Evolutionary conservation across 345 rosid species (phyloP).

Genomic region (Bruguiera gymnorhiza): DNA sequence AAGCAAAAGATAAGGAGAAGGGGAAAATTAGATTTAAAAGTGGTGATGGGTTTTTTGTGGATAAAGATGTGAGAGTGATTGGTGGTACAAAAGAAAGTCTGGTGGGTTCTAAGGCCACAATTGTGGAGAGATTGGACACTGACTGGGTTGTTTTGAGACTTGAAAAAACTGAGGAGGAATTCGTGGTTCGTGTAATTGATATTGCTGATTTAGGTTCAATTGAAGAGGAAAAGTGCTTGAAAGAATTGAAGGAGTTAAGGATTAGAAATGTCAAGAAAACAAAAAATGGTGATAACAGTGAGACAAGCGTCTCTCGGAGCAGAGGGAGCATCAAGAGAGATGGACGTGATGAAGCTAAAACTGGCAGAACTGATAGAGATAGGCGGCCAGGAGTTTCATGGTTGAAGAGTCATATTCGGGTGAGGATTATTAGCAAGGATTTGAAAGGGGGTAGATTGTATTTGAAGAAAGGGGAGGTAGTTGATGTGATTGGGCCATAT

Average conservation of each 20-base stretch:
- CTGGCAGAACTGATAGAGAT: slow-evolving; percentile 9
- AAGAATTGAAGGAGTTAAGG: slow-evolving; percentile 43
- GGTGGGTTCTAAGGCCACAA: slow-evolving; percentile 54
- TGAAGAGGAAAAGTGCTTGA: slow-evolving; percentile 65
- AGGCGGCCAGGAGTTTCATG: slow-evolving; percentile 31
- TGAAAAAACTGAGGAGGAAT: slow-evolving; percentile 37
- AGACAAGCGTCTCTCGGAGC: background rate
- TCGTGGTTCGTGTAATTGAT: slow-evolving; percentile 40
- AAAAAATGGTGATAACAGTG: slow-evolving; percentile 12
- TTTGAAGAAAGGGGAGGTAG: slow-evolving; percentile 73
- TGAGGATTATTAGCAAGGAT: slow-evolving; percentile 65
- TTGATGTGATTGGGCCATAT: slow-evolving; percentile 77
- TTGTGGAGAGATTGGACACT: slow-evolving; percentile 32
- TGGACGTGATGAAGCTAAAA: slow-evolving; percentile 15
- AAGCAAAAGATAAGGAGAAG: slow-evolving; percentile 7
- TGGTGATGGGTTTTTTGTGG: slow-evolving; percentile 37
- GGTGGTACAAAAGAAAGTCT: slow-evolving; percentile 37
- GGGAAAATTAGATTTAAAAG: slow-evolving; percentile 3
- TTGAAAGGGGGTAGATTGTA: slow-evolving; percentile 67
- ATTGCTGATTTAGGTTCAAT: slow-evolving; percentile 62
- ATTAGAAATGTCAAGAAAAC: slow-evolving; percentile 16
- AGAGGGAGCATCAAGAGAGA: slow-evolving; percentile 27
- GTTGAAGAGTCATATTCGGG: slow-evolving; percentile 75
- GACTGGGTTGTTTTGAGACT: slow-evolving; percentile 45
- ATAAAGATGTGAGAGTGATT: slow-evolving; percentile 61